These are phyloP conservation scores for Leccinellum luteum DNA, from an alignment of 768 basidiomycete genomes.

Conservation along the genomic window DNA sequence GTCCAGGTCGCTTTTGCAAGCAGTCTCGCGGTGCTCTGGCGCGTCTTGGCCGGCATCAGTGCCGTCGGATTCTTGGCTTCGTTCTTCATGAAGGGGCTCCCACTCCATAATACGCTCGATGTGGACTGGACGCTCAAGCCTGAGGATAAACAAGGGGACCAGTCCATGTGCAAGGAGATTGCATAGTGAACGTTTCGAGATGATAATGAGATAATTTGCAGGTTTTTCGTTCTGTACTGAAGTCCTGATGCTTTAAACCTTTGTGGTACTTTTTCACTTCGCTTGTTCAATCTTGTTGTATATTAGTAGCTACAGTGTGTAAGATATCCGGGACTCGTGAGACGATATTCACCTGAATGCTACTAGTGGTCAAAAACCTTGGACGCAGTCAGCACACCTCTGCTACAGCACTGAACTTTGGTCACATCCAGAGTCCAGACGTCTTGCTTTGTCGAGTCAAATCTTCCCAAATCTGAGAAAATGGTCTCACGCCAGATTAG, in stretches of 20 bases:
- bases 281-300: neutral
- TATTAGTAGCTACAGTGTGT: no score
- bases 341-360: no score
- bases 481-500: no score
- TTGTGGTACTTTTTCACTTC: neutral
- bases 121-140: constrained; percentile 1
- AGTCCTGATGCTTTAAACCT: neutral
- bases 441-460: no score
- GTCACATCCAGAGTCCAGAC: no score
- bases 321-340: no score
- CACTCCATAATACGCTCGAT: constrained; percentile 3
- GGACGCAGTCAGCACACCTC: no score
- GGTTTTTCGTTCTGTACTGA: neutral
- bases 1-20: constrained; percentile 43
- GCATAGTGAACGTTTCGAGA: no score
- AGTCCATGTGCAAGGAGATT: neutral
- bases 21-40: constrained; percentile 41
- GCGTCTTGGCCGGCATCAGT: constrained; percentile 36
- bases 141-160: neutral
- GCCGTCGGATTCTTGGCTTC: constrained; percentile 3
- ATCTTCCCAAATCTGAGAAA: no score
- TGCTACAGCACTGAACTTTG: no score
- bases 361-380: no score
- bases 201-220: no score
- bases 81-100: constrained; percentile 5